Conservation (phyloP, 352 stramenopile species). For the Globisporangium okanoganense region DNA sequence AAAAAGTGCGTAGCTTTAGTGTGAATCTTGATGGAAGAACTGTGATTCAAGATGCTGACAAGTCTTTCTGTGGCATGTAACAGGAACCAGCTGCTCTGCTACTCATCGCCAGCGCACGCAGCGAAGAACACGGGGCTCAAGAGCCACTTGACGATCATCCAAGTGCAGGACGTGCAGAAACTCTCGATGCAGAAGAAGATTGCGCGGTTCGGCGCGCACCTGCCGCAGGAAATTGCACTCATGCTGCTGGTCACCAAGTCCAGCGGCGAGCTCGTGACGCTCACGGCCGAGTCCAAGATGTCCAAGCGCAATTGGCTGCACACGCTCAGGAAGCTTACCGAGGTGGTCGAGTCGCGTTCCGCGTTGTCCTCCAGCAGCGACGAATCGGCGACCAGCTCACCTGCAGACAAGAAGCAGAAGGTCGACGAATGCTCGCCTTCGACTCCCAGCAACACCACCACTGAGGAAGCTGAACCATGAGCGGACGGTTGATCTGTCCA, state of each 20-base stretch:
- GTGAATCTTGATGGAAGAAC: not conserved
- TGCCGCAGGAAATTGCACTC: constrained; percentile 41
- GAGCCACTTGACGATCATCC: constrained; percentile 41
- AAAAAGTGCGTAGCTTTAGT: constrained; percentile 12
- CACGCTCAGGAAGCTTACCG: constrained; percentile 16
- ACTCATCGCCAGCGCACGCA: constrained; percentile 43
- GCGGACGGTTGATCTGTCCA: not conserved
- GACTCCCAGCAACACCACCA: not conserved
- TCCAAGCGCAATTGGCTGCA: constrained; percentile 20
- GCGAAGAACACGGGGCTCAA: constrained; percentile 45
- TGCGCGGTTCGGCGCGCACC: constrained; percentile 45
- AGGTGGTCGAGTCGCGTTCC: constrained; percentile 5
- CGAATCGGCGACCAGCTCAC: constrained; percentile 1
- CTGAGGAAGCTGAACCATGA: not conserved
- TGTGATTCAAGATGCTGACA: not conserved
- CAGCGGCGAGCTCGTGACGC: constrained; percentile 49
- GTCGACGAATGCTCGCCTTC: not conserved
- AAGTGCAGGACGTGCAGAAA: constrained; percentile 53
- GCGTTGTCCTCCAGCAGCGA: not conserved
- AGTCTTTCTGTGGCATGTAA: not conserved
- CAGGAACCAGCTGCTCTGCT: constrained; percentile 39
- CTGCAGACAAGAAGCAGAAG: constrained; percentile 7
- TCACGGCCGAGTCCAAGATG: constrained; percentile 13
- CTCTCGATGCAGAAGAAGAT: constrained; percentile 63
- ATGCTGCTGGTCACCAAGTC: constrained; percentile 72